phyloP scores from a whole-genome alignment of 805 yeast species.

The Metschnikowia borealis region DNA sequence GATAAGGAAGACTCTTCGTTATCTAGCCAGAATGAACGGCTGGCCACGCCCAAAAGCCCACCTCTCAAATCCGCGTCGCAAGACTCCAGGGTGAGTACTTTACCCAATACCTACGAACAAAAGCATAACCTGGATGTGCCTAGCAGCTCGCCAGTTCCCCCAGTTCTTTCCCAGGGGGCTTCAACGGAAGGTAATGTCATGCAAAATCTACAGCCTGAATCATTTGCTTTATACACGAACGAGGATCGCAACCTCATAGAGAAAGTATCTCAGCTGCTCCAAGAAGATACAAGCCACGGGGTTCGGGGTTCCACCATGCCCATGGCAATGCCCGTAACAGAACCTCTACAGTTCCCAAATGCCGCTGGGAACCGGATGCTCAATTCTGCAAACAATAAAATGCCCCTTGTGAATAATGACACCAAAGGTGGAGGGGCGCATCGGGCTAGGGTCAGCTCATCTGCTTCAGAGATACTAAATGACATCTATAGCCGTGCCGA shows the following conservation, averaged over 20 bases:
- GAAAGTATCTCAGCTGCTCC: neutral
- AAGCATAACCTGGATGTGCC: neutral
- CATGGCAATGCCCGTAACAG: neutral
- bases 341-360: neutral
- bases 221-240: neutral
- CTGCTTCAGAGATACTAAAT: neutral
- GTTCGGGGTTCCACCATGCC: neutral
- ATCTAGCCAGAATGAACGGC: slow-evolving; percentile 2
- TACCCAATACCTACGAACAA: neutral
- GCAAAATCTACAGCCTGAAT: neutral
- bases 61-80: neutral
- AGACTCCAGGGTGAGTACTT: neutral
- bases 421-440: neutral
- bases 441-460: neutral
- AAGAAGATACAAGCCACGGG: neutral
- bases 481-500: slow-evolving; percentile 2
- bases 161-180: neutral
- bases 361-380: neutral
- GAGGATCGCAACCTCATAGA: neutral
- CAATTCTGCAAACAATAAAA: neutral
- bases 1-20: neutral
- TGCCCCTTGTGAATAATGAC: neutral
- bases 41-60: slow-evolving; percentile 1
- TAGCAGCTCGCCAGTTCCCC: neutral
- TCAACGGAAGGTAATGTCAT: neutral